phyloP scores from a whole-genome alignment of 169 alveolate genomes.

The Babesia bovis region DNA sequence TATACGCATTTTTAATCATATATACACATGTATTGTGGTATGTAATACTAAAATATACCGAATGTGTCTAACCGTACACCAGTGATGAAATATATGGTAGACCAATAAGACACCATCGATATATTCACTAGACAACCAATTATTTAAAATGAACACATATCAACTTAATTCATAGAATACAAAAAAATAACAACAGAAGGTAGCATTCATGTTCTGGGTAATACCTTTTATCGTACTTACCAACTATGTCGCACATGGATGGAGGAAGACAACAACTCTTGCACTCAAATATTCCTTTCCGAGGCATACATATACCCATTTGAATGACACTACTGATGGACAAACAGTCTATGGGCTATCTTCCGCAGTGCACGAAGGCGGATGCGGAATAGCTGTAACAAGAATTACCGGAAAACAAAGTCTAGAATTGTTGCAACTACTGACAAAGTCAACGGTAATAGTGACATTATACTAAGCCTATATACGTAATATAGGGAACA shows the following conservation, averaged over 20 bases:
- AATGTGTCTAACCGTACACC: no score
- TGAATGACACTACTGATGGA: neutral
- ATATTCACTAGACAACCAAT: no score
- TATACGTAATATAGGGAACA: neutral
- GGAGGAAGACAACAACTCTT: slow-evolving; percentile 12
- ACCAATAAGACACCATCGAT: no score
- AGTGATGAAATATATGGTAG: no score
- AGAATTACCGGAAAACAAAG: slow-evolving; percentile 59
- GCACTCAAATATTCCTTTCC: neutral
- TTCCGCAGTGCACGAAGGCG: slow-evolving; percentile 64
- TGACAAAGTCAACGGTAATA: slow-evolving; percentile 32
- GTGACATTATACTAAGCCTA: neutral
- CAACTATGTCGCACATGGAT: slow-evolving; percentile 14
- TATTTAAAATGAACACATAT: no score
- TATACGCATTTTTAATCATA: no score
- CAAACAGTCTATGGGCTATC: slow-evolving; percentile 61
- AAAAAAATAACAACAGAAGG: no score
- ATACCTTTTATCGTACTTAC: neutral
- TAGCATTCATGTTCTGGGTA: neutral
- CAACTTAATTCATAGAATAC: no score
- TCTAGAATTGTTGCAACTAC: slow-evolving; percentile 22
- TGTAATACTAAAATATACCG: no score
- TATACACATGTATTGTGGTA: no score
- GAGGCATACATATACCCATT: neutral
- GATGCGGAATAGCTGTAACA: slow-evolving; percentile 65